Evolutionary conservation across 1,284 basidiomycete genomes (phyloP).

Genomic region (Ceraceosorus bombacis): DNA sequence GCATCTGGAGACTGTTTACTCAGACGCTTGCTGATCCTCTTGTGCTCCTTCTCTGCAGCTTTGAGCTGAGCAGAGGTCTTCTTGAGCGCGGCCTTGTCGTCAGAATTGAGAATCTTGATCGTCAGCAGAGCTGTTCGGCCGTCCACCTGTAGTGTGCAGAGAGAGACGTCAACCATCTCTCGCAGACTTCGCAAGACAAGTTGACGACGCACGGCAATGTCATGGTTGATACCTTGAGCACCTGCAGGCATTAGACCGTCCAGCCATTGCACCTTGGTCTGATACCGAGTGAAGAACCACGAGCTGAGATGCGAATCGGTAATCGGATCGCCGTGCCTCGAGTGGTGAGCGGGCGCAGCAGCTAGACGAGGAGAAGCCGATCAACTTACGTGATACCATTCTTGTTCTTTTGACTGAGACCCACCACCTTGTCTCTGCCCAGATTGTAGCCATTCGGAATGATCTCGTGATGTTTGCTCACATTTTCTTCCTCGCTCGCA

Average conservation of each 20-base stretch:
- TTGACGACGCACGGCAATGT: conserved; percentile 21
- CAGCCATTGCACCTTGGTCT: conserved; percentile 53
- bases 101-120: conserved; percentile 15
- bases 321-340: not conserved
- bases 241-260: conserved; percentile 57
- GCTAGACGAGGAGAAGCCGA: conserved; percentile 42
- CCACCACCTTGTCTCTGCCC: conserved; percentile 43
- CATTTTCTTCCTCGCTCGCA: conserved; percentile 43
- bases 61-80: not conserved
- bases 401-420: conserved; percentile 14
- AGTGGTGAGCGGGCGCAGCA: conserved; percentile 36
- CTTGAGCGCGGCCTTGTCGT: conserved; percentile 7
- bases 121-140: conserved; percentile 33
- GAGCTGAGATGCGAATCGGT: conserved; percentile 3
- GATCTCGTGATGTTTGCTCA: conserved; percentile 43
- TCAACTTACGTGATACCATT: conserved; percentile 34
- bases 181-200: too few relatives aligned
- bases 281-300: conserved; percentile 44
- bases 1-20: too few relatives aligned
- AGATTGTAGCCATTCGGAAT: conserved; percentile 46
- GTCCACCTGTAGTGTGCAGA: conserved; percentile 16
- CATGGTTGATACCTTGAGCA: conserved; percentile 54
- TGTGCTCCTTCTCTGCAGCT: not conserved
- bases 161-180: not conserved
- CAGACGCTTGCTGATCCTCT: not conserved